Percentiles rank a stretch among this genome's conserved stretches.
Conservation (phyloP, 2,329 filamentous ascomycete species). For the Sphaceloma murrayae region DNA sequence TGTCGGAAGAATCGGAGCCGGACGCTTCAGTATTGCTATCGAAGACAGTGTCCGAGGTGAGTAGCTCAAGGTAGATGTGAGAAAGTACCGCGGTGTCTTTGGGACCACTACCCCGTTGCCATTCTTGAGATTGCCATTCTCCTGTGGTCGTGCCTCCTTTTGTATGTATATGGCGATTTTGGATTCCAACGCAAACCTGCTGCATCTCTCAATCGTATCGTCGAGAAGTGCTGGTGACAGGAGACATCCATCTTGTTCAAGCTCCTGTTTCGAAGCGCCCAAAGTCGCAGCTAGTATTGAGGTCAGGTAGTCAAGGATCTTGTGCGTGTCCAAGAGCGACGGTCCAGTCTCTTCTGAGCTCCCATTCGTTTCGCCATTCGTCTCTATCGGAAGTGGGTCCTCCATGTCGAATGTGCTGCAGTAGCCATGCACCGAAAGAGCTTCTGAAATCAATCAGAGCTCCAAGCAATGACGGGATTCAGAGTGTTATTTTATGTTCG, state of each 20-base stretch:
- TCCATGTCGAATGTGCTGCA: constrained; percentile 25
- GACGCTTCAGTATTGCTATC: constrained; percentile 81
- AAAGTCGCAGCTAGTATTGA: constrained; percentile 41
- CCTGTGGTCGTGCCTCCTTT: constrained; percentile 56
- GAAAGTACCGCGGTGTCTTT: constrained; percentile 58
- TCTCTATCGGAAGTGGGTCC: constrained; percentile 30
- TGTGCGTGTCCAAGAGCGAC: constrained; percentile 35
- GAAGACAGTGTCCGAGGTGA: constrained; percentile 73
- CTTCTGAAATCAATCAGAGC: constrained; percentile 10
- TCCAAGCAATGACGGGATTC: not conserved
- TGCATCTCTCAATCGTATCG: constrained; percentile 80
- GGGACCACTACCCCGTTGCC: constrained; percentile 23
- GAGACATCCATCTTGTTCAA: constrained; percentile 72
- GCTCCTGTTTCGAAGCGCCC: constrained; percentile 56
- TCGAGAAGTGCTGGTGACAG: constrained; percentile 60
- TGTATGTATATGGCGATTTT: constrained; percentile 85
- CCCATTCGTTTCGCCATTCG: constrained; percentile 29
- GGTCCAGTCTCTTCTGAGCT: constrained; percentile 23
- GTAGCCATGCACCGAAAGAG: constrained; percentile 5
- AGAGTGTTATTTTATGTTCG: not conserved
- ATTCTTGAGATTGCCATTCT: constrained; percentile 36
- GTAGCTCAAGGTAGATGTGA: constrained; percentile 73
- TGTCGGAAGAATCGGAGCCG: constrained; percentile 74
- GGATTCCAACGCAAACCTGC: constrained; percentile 78
- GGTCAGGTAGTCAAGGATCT: constrained; percentile 40